These are phyloP conservation scores for Venturia oleaginea DNA, from an alignment of 2,329 filamentous ascomycete genomes.

Conservation along the genomic window DNA sequence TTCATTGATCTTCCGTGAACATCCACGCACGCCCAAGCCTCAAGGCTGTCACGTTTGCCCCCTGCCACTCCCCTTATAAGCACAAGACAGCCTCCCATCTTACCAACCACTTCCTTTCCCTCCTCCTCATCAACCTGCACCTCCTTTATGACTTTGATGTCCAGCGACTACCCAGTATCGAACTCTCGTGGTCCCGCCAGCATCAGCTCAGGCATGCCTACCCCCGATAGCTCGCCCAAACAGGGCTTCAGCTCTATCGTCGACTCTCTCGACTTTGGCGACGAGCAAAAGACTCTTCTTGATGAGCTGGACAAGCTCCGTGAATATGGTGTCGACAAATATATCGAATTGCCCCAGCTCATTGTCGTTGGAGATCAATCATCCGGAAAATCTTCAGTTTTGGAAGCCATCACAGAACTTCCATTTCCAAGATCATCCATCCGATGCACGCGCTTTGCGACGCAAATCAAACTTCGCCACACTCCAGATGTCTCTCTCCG, in stretches of 20 bases:
- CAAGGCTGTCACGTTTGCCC: background rate
- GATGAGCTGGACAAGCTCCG: slow-evolving; percentile 15
- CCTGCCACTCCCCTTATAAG: background rate
- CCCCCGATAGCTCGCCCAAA: slow-evolving; percentile 9
- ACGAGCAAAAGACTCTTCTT: slow-evolving; percentile 12
- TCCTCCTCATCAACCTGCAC: background rate
- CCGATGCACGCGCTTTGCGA: slow-evolving; percentile 18
- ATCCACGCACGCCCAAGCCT: slow-evolving; percentile 4
- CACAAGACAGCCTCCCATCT: background rate
- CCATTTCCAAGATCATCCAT: slow-evolving; percentile 17
- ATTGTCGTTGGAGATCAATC: slow-evolving; percentile 21
- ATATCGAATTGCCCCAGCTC: slow-evolving; percentile 17
- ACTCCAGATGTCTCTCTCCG: background rate
- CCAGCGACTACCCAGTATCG: background rate
- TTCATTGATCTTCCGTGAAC: background rate
- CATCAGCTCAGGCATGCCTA: slow-evolving; percentile 14
- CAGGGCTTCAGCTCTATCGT: slow-evolving; percentile 10
- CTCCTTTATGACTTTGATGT: background rate
- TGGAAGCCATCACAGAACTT: slow-evolving; percentile 18
- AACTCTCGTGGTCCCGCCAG: background rate
- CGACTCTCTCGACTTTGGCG: slow-evolving; percentile 12
- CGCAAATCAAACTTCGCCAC: slow-evolving; percentile 17
- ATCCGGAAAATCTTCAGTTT: slow-evolving; percentile 19
- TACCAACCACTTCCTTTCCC: background rate
- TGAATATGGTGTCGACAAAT: slow-evolving; percentile 13